Conservation (phyloP, 306 rosid species). For the Vigna mungo region DNA sequence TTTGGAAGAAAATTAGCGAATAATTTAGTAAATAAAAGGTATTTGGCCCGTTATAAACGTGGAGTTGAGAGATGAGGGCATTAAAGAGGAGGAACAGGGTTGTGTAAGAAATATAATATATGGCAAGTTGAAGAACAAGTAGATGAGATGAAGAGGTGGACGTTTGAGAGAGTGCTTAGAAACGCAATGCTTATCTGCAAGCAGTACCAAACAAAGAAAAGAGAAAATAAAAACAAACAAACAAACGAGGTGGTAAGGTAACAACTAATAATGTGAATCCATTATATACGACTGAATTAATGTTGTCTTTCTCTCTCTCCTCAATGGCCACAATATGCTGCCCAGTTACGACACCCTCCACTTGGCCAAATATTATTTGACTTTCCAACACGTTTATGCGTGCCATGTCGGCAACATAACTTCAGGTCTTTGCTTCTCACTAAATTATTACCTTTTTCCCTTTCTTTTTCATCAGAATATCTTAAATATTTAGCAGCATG, state of each 20-base stretch:
- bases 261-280: not conserved
- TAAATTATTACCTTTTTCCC: not conserved
- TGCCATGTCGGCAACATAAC: slow-evolving; percentile 70
- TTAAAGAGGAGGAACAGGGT: too few species aligned
- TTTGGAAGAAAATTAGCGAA: too few species aligned
- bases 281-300: too few species aligned
- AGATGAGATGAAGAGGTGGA: slow-evolving; percentile 21
- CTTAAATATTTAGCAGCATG: not conserved
- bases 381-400: slow-evolving; percentile 45
- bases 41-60: too few species aligned
- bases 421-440: slow-evolving; percentile 16
- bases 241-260: not conserved
- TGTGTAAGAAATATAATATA: not conserved
- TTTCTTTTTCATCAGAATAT: not conserved
- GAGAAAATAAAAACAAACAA: not conserved
- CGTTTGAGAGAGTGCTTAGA: slow-evolving; percentile 31
- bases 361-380: slow-evolving; percentile 47
- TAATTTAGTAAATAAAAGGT: too few species aligned
- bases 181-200: slow-evolving; percentile 52
- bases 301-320: not conserved
- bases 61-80: too few species aligned
- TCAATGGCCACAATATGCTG: slow-evolving; percentile 6
- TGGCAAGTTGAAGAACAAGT: slow-evolving; percentile 39
- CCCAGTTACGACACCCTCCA: slow-evolving; percentile 48
- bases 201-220: slow-evolving; percentile 46